A percentile compares a stretch with the other conserved stretches of the same genome.
phyloP scores from a whole-genome alignment of 106 monocot species.

The Allium cepa region DNA sequence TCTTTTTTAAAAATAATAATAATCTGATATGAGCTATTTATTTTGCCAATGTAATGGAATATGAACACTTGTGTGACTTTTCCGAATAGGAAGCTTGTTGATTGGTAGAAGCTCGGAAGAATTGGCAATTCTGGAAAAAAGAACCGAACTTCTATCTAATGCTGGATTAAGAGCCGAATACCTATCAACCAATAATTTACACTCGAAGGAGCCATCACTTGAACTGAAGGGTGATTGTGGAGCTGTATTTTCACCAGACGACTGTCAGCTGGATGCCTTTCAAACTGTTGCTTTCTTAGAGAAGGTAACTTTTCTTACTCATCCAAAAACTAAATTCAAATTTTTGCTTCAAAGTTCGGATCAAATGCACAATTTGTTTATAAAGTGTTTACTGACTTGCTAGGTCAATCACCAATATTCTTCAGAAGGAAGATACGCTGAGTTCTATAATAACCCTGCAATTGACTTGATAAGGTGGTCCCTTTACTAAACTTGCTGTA shows the following conservation, averaged over 20 bases:
- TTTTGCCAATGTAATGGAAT: background rate
- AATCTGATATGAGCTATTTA: background rate
- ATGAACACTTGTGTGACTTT: constrained; percentile 4
- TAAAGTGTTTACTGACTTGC: constrained; percentile 6
- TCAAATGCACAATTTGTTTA: background rate
- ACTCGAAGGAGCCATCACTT: constrained; percentile 60
- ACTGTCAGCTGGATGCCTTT: constrained; percentile 82
- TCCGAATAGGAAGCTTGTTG: constrained; percentile 76
- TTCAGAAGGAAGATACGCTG: constrained; percentile 66
- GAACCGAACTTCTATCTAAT: constrained; percentile 36
- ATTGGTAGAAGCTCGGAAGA: constrained; percentile 69
- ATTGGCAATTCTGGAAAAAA: constrained; percentile 42
- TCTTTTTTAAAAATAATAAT: background rate
- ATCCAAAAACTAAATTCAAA: background rate
- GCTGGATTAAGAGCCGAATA: constrained; percentile 67
- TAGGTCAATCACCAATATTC: constrained; percentile 56
- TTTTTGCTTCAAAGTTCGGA: background rate
- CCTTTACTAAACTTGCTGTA: background rate
- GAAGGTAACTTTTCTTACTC: constrained; percentile 30
- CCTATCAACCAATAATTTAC: constrained; percentile 34
- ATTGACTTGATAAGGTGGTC: constrained; percentile 48
- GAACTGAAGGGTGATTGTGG: constrained; percentile 42
- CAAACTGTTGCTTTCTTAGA: constrained; percentile 56
- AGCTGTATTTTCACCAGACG: constrained; percentile 66
- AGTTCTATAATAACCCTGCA: constrained; percentile 71